Conservation (phyloP, 208 protist species). For the Trypanosoma conorhini region DNA sequence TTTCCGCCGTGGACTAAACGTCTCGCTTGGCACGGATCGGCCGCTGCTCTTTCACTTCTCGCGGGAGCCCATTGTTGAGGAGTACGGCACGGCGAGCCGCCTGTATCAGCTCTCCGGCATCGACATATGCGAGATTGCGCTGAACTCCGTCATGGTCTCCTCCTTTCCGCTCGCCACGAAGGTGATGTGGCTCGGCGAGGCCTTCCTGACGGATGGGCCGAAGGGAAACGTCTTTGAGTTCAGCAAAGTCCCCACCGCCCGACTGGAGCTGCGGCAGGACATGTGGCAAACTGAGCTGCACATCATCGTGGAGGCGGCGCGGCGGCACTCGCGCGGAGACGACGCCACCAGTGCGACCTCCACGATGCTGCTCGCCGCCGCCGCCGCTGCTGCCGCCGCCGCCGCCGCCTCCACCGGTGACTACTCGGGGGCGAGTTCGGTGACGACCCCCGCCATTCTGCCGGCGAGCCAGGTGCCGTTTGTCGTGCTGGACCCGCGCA, state of each 20-base stretch:
- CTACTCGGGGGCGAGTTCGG: background rate
- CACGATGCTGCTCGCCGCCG: background rate
- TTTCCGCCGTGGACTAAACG: conserved; percentile 97
- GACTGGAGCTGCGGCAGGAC: conserved; percentile 70
- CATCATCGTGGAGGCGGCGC: conserved; percentile 22
- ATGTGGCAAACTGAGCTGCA: conserved; percentile 67
- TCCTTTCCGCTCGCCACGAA: conserved; percentile 65
- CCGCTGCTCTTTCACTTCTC: conserved; percentile 99
- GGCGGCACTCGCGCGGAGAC: background rate
- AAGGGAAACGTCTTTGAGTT: conserved; percentile 62
- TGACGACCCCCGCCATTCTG: background rate
- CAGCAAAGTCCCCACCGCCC: conserved; percentile 66
- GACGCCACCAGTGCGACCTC: conserved; percentile 9
- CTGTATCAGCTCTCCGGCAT: conserved; percentile 90
- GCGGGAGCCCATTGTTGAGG: conserved; percentile 92
- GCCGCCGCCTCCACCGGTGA: background rate
- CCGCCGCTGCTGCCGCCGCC: background rate
- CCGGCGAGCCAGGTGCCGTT: conserved; percentile 41
- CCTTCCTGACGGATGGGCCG: conserved; percentile 51
- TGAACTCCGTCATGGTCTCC: conserved; percentile 83
- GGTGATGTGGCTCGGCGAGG: conserved; percentile 68
- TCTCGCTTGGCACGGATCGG: conserved; percentile 97
- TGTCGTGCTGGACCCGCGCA: conserved; percentile 62
- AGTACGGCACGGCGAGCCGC: conserved; percentile 93
- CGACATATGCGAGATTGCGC: conserved; percentile 93